Evolutionary conservation across 2,329 filamentous ascomycete genomes (phyloP).

Genomic region (Thelonectria discophora): DNA sequence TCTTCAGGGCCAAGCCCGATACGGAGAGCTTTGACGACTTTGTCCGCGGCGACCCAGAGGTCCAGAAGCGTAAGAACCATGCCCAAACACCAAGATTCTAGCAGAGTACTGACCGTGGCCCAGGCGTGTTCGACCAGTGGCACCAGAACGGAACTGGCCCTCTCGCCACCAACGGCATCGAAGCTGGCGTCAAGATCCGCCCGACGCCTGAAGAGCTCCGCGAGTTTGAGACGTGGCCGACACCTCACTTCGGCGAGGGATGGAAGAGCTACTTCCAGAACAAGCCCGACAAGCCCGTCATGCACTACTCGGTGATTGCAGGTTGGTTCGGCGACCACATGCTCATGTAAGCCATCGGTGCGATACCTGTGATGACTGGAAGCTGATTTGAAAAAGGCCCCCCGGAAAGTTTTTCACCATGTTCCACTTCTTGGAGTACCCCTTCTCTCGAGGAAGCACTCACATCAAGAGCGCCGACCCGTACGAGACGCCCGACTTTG

Average conservation of each 20-base stretch:
- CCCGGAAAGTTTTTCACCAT: constrained; percentile 84
- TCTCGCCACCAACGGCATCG: constrained; percentile 80
- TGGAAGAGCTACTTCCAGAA: constrained; percentile 87
- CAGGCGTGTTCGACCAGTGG: constrained; percentile 78
- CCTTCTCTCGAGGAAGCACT: constrained; percentile 76
- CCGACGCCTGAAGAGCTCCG: constrained; percentile 74
- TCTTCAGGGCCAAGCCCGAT: constrained; percentile 76
- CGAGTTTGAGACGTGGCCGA: constrained; percentile 77
- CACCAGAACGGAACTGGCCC: constrained; percentile 81
- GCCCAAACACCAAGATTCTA: neutral
- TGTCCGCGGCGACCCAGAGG: constrained; percentile 74
- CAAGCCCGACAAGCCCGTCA: constrained; percentile 86
- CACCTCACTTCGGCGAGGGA: constrained; percentile 75
- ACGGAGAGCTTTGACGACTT: constrained; percentile 86
- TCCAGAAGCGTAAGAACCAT: constrained; percentile 67
- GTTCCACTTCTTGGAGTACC: constrained; percentile 84
- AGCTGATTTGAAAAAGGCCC: constrained; percentile 58
- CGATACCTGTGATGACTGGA: constrained; percentile 33
- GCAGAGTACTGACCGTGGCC: neutral
- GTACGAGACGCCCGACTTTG: constrained; percentile 80
- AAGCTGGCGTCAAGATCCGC: constrained; percentile 81
- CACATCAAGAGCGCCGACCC: constrained; percentile 77
- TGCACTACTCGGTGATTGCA: constrained; percentile 83
- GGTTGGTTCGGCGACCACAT: constrained; percentile 71
- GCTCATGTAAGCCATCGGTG: constrained; percentile 55